Evolutionary conservation across 805 yeast genomes (phyloP).

Genomic region (Blastobotrys attinorum): DNA sequence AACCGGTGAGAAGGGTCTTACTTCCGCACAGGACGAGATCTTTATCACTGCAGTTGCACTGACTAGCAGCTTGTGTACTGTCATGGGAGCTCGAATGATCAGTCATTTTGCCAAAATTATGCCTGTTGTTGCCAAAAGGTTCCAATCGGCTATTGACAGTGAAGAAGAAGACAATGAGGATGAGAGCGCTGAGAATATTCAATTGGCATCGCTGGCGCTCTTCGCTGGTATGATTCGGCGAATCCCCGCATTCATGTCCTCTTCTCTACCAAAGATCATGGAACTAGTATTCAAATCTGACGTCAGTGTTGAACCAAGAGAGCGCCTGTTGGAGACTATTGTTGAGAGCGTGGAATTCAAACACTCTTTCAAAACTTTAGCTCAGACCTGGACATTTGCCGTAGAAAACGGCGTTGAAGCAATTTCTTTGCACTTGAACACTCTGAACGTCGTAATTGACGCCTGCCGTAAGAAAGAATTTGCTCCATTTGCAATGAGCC

Average conservation of each 20-base stretch:
- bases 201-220: slow-evolving; percentile 62
- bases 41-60: slow-evolving; percentile 67
- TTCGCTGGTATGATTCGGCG: slow-evolving; percentile 69
- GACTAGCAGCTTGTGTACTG: slow-evolving; percentile 59
- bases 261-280: slow-evolving; percentile 58
- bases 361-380: slow-evolving; percentile 52
- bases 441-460: slow-evolving; percentile 60
- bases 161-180: slow-evolving; percentile 23
- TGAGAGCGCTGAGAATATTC: slow-evolving; percentile 38
- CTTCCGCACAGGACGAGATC: slow-evolving; percentile 43
- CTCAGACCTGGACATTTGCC: slow-evolving; percentile 50
- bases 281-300: slow-evolving; percentile 35
- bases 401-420: slow-evolving; percentile 30
- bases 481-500: slow-evolving; percentile 55
- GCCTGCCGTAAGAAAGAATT: slow-evolving; percentile 67
- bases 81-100: slow-evolving; percentile 78
- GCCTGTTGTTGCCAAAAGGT: slow-evolving; percentile 60
- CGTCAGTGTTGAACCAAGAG: slow-evolving; percentile 52
- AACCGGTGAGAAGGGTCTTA: slow-evolving; percentile 41
- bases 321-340: slow-evolving; percentile 42
- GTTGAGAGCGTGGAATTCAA: slow-evolving; percentile 61
- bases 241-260: slow-evolving; percentile 76
- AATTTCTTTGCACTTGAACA: slow-evolving; percentile 62
- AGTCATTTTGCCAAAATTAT: slow-evolving; percentile 80
- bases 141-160: slow-evolving; percentile 35